Base-by-base conservation (phyloP, 2,329 filamentous ascomycete genomes). In the Akanthomyces uredinophilus region DNA sequence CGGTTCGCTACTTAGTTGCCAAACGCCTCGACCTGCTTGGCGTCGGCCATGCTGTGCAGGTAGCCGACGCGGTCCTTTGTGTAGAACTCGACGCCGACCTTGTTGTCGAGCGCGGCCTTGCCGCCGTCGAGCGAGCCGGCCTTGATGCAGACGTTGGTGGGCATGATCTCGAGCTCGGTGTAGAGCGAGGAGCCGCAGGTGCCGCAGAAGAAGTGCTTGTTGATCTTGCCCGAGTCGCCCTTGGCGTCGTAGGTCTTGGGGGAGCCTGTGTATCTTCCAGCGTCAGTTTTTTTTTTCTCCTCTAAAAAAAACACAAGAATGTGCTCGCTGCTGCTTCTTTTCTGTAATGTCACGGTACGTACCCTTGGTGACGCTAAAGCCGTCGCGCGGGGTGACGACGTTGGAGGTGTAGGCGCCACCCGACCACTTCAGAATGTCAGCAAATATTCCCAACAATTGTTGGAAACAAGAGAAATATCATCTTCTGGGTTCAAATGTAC, bases 331-430 rank as follows among this genome's bases (percentile, higher is more conserved):
- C n/a, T n/a, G n/a, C n/a, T n/a, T n/a, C n/a, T 2, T 41, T 29
- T 27, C 6, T 2, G 39, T 41, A 8, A 29, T 32, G 32, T 32
- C 41, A 18, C 18, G 37, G 24, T 14, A 39, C 52, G 14, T 67
- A 78, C 79, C 82, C 67, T 82, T 79, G 54, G 77, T 81, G 27
- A 84, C 73, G 37, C 75, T 74, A 71, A 85, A 82, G 29, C 70
- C 70, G 10, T 69, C 68, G 18, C 78, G 75, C 4, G 80, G 74
- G 3, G 85, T 77, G 3, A 84, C 74, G 11, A 77, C 76, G 68
- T 85, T 85, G 67, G 81, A 79, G 37, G 82, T 83, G 68, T 78
- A 85, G 16, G 81, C 77, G n/a, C 79, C 74, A 44, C 82, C 82
- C 10, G 80, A 78, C 78, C 79, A 81, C 73, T 79, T 39, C 7